Percentiles rank a stretch among this genome's conserved stretches.
These are phyloP conservation scores for Chlorella sp. DNA, from an alignment of 139 green algal genomes.

Conservation along the genomic window DNA sequence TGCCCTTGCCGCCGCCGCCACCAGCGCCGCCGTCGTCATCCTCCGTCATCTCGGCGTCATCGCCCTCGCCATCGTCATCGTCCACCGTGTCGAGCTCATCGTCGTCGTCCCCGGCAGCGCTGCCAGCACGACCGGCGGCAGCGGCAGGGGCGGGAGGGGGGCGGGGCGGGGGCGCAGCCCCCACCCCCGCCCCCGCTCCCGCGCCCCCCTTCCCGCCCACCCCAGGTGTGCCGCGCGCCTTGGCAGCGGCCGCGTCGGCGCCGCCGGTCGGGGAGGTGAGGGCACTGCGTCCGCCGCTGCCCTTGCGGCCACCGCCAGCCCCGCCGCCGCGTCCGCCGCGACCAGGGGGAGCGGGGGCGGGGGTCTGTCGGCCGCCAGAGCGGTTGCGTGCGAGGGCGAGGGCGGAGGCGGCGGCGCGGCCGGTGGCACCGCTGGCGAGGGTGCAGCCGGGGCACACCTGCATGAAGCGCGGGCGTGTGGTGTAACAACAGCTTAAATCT, in stretches of 20 bases:
- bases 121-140: neutral
- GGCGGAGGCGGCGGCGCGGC: neutral
- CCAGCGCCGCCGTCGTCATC: neutral
- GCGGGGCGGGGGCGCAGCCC: neutral
- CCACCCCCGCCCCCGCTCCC: neutral
- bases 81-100: neutral
- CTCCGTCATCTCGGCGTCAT: neutral
- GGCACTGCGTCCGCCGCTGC: neutral
- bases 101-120: neutral
- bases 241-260: neutral
- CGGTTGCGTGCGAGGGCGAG: too few species aligned
- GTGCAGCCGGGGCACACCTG: slow-evolving; percentile 5
- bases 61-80: neutral
- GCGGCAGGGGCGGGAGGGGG: neutral
- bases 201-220: neutral
- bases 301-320: neutral
- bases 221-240: neutral
- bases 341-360: too few species aligned
- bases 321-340: neutral
- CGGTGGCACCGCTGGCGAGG: neutral
- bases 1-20: neutral
- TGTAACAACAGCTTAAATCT: too few species aligned
- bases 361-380: too few species aligned
- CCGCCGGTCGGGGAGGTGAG: neutral
- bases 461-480: too few species aligned